phyloP scores from a whole-genome alignment of 345 rosid genomes.

The Rhodamnia argentea region DNA sequence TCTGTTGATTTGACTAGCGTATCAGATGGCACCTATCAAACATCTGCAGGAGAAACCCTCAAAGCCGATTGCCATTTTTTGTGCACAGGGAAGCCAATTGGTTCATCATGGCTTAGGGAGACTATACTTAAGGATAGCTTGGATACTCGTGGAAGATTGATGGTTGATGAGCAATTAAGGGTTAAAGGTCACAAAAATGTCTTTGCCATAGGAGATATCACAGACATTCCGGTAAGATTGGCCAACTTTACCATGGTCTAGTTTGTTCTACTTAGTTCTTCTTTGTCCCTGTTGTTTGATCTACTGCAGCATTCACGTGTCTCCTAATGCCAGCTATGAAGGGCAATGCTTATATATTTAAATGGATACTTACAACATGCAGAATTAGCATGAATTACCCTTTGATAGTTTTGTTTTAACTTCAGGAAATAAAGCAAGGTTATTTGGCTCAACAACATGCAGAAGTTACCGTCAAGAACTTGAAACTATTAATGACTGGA shows the following conservation, averaged over 20 bases:
- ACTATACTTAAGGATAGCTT: slow-evolving; percentile 17
- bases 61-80: slow-evolving; percentile 52
- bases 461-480: slow-evolving; percentile 14
- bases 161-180: slow-evolving; percentile 43
- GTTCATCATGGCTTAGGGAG: slow-evolving; percentile 45
- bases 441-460: slow-evolving; percentile 32
- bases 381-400: neutral
- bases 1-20: slow-evolving; percentile 9
- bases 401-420: neutral
- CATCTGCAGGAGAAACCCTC: slow-evolving; percentile 24
- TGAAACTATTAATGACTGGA: slow-evolving; percentile 24
- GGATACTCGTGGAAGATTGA: slow-evolving; percentile 39
- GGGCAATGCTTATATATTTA: too few species aligned
- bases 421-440: slow-evolving; percentile 40
- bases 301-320: neutral
- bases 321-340: too few species aligned
- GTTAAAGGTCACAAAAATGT: slow-evolving; percentile 28
- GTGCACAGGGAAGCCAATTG: slow-evolving; percentile 42
- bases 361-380: too few species aligned
- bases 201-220: slow-evolving; percentile 54
- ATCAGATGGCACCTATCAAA: slow-evolving; percentile 13
- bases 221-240: slow-evolving; percentile 32
- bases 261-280: neutral
- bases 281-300: neutral
- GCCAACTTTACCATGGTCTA: neutral